phyloP scores from a whole-genome alignment of 192 early-diverging fungal species.

The Backusella tuberculispora region DNA sequence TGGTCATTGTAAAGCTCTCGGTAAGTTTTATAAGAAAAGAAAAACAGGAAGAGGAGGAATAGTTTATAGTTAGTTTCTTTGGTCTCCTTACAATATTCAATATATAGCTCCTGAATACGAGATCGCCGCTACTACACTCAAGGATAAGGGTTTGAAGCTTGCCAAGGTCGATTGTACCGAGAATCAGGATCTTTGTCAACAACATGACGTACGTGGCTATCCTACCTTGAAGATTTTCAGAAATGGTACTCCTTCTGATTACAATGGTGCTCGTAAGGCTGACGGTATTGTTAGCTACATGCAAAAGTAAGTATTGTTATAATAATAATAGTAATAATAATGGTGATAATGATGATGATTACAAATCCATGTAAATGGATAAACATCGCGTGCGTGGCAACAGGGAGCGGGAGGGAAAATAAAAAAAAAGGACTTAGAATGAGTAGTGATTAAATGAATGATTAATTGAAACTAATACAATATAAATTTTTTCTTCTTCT shows the following conservation, averaged over 20 bases:
- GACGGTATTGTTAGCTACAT: constrained; percentile 90
- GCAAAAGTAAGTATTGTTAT: constrained; percentile 69
- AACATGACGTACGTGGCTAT: constrained; percentile 86
- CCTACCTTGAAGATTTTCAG: constrained; percentile 93
- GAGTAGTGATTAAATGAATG: constrained; percentile 2
- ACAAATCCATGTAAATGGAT: background rate
- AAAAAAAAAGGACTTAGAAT: no score
- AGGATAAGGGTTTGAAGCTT: constrained; percentile 69
- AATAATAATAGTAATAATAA: background rate
- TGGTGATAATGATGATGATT: no score
- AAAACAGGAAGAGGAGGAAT: background rate
- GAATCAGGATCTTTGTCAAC: constrained; percentile 80
- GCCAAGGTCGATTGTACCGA: constrained; percentile 98
- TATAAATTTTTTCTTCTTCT: background rate
- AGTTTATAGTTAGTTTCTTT: no score
- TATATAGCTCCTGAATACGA: constrained; percentile 89
- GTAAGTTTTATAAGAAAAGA: constrained; percentile 37
- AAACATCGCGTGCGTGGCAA: background rate
- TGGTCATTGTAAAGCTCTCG: constrained; percentile 92
- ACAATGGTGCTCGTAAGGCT: constrained; percentile 87
- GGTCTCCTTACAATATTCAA: background rate
- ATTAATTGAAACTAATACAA: background rate
- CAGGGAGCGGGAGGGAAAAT: background rate
- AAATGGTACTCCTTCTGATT: constrained; percentile 70
- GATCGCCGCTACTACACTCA: constrained; percentile 85